Conservation (phyloP, 805 yeast species). For the Teunomyces gatunensis region DNA sequence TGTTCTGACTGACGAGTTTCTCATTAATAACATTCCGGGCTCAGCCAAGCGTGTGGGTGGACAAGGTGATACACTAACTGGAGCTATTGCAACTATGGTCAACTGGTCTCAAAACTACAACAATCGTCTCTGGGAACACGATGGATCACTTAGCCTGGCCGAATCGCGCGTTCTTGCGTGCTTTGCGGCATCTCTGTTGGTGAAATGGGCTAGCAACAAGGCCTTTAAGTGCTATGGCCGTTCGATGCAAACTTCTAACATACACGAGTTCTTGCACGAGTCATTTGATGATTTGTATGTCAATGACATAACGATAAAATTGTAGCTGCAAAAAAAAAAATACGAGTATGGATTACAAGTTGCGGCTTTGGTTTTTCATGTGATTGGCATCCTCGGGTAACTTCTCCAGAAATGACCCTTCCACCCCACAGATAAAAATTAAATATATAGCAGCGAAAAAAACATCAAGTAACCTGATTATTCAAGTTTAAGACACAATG, state of each 20-base stretch:
- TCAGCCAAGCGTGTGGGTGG: slow-evolving; percentile 87
- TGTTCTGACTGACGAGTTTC: slow-evolving; percentile 43
- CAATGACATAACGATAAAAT: slow-evolving; percentile 2
- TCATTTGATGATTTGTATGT: slow-evolving; percentile 39
- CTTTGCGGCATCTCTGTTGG: slow-evolving; percentile 67
- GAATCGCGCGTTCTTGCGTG: slow-evolving; percentile 52
- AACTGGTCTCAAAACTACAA: slow-evolving; percentile 77
- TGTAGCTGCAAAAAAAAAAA: background rate
- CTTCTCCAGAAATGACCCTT: background rate
- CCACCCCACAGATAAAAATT: background rate
- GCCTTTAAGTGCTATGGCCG: slow-evolving; percentile 71
- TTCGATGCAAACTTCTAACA: slow-evolving; percentile 81
- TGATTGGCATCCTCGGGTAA: slow-evolving; percentile 1
- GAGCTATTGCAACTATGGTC: slow-evolving; percentile 75
- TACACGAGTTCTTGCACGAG: slow-evolving; percentile 64
- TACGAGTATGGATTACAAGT: background rate
- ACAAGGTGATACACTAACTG: slow-evolving; percentile 92
- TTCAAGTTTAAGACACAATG: slow-evolving; percentile 13
- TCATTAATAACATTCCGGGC: slow-evolving; percentile 54
- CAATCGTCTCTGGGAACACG: slow-evolving; percentile 49
- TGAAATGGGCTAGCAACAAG: slow-evolving; percentile 58
- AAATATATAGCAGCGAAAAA: background rate
- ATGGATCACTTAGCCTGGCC: background rate
- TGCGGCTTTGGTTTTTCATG: background rate
- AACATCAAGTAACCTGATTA: background rate